These are phyloP conservation scores for Emergomyces africanus DNA, from an alignment of 2,329 filamentous ascomycete genomes.

Conservation along the genomic window DNA sequence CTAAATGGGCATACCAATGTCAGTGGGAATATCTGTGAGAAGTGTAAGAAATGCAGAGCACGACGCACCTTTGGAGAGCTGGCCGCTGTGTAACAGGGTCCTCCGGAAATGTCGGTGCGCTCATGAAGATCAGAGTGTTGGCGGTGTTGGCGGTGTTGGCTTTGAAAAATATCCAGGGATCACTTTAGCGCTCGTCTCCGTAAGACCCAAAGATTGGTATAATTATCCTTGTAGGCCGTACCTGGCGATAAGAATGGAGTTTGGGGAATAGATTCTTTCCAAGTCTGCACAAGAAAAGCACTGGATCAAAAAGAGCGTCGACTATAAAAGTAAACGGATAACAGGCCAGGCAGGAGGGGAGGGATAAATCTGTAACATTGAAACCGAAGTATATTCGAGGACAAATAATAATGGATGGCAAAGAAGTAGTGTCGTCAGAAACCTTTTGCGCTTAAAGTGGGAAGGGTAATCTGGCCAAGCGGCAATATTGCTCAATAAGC, in stretches of 20 bases:
- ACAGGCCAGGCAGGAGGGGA: slow-evolving; percentile 9
- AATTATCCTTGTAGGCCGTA: slow-evolving; percentile 9
- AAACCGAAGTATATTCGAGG: slow-evolving; percentile 5
- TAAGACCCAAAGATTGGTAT: slow-evolving; percentile 7
- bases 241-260: slow-evolving; percentile 2
- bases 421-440: background rate
- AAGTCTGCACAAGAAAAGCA: background rate
- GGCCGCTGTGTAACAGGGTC: slow-evolving; percentile 26
- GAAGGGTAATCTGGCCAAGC: background rate
- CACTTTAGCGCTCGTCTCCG: slow-evolving; percentile 7
- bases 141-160: slow-evolving; percentile 7
- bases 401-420: slow-evolving; percentile 2
- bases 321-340: slow-evolving; percentile 13
- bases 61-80: slow-evolving; percentile 28
- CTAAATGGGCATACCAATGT: slow-evolving; percentile 2
- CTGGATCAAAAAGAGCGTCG: background rate
- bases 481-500: background rate
- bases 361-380: slow-evolving; percentile 8
- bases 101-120: slow-evolving; percentile 29
- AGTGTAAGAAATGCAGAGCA: slow-evolving; percentile 8
- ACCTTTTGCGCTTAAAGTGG: slow-evolving; percentile 3
- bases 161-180: slow-evolving; percentile 2
- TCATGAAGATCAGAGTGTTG: slow-evolving; percentile 27
- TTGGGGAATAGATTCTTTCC: background rate
- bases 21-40: slow-evolving; percentile 3